Evolutionary conservation across 2,329 filamentous ascomycete genomes (phyloP).

Genomic region (Stemphylium vesicarium): DNA sequence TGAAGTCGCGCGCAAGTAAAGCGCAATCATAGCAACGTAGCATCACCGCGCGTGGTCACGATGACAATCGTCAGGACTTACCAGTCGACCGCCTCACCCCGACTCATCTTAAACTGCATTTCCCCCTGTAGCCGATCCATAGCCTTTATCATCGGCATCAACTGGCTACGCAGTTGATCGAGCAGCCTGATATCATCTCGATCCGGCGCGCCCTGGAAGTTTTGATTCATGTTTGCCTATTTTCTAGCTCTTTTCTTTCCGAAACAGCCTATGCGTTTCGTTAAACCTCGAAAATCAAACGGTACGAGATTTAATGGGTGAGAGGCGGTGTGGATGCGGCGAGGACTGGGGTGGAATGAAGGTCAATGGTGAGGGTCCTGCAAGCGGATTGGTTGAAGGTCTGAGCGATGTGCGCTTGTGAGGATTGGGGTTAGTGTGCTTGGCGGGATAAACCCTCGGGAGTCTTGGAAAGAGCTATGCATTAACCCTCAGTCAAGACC

Average conservation of each 20-base stretch:
- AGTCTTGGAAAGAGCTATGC: background rate
- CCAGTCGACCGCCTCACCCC: slow-evolving; percentile 28
- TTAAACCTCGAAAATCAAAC: no score
- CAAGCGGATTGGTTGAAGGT: slow-evolving; percentile 7
- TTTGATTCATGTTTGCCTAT: slow-evolving; percentile 28
- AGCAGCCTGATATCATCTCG: slow-evolving; percentile 31
- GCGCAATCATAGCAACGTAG: no score
- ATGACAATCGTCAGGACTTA: slow-evolving; percentile 14
- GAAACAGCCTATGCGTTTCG: background rate
- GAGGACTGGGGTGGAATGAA: background rate
- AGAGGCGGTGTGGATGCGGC: background rate
- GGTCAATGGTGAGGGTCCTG: background rate
- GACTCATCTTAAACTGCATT: slow-evolving; percentile 26
- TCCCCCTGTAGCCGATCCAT: slow-evolving; percentile 32
- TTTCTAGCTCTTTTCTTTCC: slow-evolving; percentile 3
- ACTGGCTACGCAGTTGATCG: slow-evolving; percentile 31
- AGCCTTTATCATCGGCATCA: slow-evolving; percentile 34
- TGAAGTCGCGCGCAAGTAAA: no score
- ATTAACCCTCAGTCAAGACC: no score
- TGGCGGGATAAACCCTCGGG: background rate
- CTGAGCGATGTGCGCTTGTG: background rate
- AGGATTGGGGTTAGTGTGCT: background rate
- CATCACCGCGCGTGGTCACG: no score
- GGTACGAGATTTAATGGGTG: background rate
- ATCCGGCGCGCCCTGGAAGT: slow-evolving; percentile 31